Percentiles rank a stretch among this genome's conserved stretches.
phyloP scores from a whole-genome alignment of 2,329 filamentous ascomycete genomes.

The Cercospora beticola region DNA sequence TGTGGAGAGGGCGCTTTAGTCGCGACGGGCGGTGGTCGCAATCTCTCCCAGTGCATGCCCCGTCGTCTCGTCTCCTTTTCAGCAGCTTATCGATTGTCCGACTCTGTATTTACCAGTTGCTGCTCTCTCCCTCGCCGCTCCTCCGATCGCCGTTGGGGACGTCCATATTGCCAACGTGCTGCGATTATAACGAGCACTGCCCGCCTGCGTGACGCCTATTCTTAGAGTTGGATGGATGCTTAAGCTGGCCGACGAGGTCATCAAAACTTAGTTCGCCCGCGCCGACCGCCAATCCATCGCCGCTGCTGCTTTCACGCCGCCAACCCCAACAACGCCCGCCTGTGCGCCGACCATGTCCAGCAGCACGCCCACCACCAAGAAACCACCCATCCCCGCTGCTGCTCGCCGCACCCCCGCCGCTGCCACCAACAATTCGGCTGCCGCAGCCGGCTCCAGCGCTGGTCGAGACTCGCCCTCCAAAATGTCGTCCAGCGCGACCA shows the following conservation, averaged over 20 bases:
- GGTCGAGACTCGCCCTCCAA: conserved; percentile 26
- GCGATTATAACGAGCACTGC: not conserved
- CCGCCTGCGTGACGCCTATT: conserved; percentile 5
- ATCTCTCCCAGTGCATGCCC: not conserved
- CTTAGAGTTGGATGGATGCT: conserved; percentile 14
- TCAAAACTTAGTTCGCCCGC: not conserved
- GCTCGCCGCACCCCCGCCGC: conserved; percentile 24
- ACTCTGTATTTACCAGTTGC: not conserved
- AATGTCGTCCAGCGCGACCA: conserved; percentile 19
- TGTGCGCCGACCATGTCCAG: conserved; percentile 10
- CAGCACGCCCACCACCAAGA: conserved; percentile 23
- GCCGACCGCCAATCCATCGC: conserved; percentile 7
- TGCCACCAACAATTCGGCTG: not conserved
- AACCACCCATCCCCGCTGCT: conserved; percentile 21
- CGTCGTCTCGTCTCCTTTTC: conserved; percentile 1
- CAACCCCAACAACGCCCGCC: not conserved
- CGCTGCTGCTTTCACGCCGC: conserved; percentile 1
- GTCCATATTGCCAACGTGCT: not conserved
- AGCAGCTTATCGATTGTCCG: conserved; percentile 3
- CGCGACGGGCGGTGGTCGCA: not conserved
- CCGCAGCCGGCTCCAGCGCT: conserved; percentile 6
- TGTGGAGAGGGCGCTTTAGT: conserved; percentile 1
- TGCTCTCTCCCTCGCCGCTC: not conserved
- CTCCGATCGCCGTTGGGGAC: not conserved
- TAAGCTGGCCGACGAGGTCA: not conserved